Evolutionary conservation across 2,329 filamentous ascomycete genomes (phyloP), one percentile per base, ranked within the genome.

Genomic region (Helminthosporium solani): DNA sequence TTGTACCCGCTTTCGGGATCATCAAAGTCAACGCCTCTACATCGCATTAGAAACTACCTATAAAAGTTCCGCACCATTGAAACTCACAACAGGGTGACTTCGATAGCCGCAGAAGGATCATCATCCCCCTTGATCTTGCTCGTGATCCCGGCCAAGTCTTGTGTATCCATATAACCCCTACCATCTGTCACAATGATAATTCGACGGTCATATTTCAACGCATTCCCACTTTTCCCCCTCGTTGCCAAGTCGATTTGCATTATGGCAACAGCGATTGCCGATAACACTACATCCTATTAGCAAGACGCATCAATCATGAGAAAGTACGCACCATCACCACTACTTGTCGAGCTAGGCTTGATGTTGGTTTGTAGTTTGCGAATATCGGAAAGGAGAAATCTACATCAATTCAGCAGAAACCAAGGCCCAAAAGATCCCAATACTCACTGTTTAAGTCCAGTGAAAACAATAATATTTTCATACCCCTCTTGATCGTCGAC

Each of bases 171-270:
- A 2, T 74, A 66, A 0, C 86, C 86, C 45, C 81, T 79, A 1
- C 85, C 94, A 70, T 96, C 87, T 0, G 94, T 97, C 39, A 97
- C 77, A 2, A 99, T 78, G 30, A 92, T 81, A 53, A 99, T 90
- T 7, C 57, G 53, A 16, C 68, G 62, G 35, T 66, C 64, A 38
- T 60, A 71, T 50, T 69, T 70, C 6, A 71, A 54, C 11, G 57
- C 55, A 14, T 65, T 67, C 23, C 66, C 66, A 30, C 63, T 83
- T 86, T 59, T 89, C 81, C 57, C 81, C 84, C 73, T 84, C 91
- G 73, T 96, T 90, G 51, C 79, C 64, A 88, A 87, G 70, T 86
- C 91, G 45, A 99, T 95, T 86, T 96, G 90, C 55, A 91, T 81
- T 27, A 94, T 83, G 0, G 90, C 94, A 40, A 97, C 71, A 31